Percentiles rank a stretch among this genome's conserved stretches.
Conservation (phyloP, 495 filamentous ascomycete species). For the Thermothielavioides terrestris region DNA sequence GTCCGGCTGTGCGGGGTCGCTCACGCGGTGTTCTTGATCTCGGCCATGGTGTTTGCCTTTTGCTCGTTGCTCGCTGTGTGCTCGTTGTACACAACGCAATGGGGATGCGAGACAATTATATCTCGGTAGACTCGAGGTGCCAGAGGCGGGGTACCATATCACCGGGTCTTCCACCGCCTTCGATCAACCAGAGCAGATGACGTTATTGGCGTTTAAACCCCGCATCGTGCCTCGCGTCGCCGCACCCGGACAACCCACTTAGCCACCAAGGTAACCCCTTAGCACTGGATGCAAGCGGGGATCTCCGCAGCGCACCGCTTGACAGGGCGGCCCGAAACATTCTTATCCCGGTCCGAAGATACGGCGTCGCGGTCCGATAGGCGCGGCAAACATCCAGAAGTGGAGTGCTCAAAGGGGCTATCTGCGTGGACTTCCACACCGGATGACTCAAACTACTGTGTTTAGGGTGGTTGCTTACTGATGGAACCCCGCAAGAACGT, state of each 20-base stretch:
- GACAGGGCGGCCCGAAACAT: too few relatives aligned
- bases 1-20: neutral
- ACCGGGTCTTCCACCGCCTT: neutral
- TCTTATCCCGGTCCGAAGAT: neutral
- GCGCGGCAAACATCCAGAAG: too few relatives aligned
- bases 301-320: too few relatives aligned
- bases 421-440: neutral
- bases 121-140: neutral
- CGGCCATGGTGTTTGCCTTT: conserved; percentile 23
- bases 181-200: conserved; percentile 1
- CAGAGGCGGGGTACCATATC: neutral
- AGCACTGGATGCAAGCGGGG: neutral
- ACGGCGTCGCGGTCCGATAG: neutral
- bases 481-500: too few relatives aligned
- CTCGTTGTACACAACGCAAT: neutral
- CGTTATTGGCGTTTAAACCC: conserved; percentile 1
- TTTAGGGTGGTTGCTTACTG: too few relatives aligned
- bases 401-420: neutral
- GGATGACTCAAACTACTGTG: neutral
- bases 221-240: neutral
- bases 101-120: neutral
- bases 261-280: too few relatives aligned
- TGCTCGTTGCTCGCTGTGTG: neutral
- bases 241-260: neutral
- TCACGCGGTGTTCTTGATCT: conserved; percentile 30